Evolutionary conservation across 2,329 filamentous ascomycete genomes (phyloP).

Genomic region (Cadophora malorum): DNA sequence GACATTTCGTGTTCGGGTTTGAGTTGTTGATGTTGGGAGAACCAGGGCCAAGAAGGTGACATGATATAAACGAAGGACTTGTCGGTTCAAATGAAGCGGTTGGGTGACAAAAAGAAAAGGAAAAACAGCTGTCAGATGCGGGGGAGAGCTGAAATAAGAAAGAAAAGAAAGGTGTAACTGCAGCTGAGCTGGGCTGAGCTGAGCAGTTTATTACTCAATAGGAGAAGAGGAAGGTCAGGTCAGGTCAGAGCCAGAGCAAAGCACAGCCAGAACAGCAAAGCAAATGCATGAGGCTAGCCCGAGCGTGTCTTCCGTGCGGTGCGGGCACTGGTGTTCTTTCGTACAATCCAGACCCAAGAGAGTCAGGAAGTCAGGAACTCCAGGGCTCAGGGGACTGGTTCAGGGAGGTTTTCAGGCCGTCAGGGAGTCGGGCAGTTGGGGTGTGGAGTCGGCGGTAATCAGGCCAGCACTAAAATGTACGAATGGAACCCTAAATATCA

Average conservation of each 20-base stretch:
- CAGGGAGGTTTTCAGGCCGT: not conserved
- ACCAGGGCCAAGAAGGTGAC: conserved; percentile 6
- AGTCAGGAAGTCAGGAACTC: not conserved
- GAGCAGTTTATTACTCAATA: conserved; percentile 14
- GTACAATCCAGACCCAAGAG: not conserved
- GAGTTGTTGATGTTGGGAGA: conserved; percentile 15
- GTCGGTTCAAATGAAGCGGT: conserved; percentile 1
- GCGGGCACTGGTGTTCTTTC: too few species aligned
- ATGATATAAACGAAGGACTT: conserved; percentile 15
- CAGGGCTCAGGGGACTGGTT: not conserved
- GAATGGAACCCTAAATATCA: not conserved
- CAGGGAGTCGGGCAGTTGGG: not conserved
- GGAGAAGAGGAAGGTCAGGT: not conserved
- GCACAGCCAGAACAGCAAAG: not conserved
- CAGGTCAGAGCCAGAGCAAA: not conserved
- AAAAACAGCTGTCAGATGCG: conserved; percentile 1
- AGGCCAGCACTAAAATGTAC: conserved; percentile 4
- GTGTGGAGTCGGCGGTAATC: not conserved
- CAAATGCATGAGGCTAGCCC: not conserved
- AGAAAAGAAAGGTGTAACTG: not conserved
- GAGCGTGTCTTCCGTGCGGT: conserved; percentile 5
- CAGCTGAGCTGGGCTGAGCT: not conserved
- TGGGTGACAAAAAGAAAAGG: not conserved
- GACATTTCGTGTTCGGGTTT: conserved; percentile 16
- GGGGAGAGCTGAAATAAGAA: conserved; percentile 10